These are phyloP conservation scores for Microbotryum saponariae DNA, from an alignment of 1,284 basidiomycete genomes.

Conservation along the genomic window DNA sequence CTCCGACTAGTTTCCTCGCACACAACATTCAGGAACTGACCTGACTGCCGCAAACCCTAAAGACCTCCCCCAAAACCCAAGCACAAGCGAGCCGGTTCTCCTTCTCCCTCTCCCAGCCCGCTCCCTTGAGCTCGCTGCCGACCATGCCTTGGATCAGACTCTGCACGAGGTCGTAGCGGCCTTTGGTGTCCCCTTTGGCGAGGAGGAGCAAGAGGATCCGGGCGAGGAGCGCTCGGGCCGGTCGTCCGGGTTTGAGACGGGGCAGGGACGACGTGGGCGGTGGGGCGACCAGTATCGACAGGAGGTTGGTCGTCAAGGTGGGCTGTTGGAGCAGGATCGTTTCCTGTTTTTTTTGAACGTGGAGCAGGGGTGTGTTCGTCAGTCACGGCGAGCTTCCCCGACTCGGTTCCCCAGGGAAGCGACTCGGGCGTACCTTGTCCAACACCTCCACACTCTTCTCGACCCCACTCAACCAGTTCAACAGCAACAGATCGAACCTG, in stretches of 20 bases:
- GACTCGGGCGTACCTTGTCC: slow-evolving; percentile 4
- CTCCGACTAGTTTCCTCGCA: too few relatives aligned
- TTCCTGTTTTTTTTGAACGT: not conserved
- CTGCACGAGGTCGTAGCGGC: slow-evolving; percentile 81
- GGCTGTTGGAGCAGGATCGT: slow-evolving; percentile 12
- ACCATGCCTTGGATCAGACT: slow-evolving; percentile 47
- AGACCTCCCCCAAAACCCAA: slow-evolving; percentile 78
- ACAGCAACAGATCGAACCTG: slow-evolving; percentile 16
- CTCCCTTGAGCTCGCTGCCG: slow-evolving; percentile 48
- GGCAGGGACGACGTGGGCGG: not conserved
- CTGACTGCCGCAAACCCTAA: slow-evolving; percentile 72
- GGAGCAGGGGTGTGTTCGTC: not conserved
- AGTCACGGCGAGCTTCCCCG: too few relatives aligned
- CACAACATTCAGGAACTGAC: slow-evolving; percentile 41
- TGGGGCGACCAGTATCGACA: slow-evolving; percentile 16
- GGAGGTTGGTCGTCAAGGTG: slow-evolving; percentile 11
- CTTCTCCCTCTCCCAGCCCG: slow-evolving; percentile 50
- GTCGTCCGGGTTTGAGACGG: slow-evolving; percentile 59
- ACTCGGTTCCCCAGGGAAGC: too few relatives aligned
- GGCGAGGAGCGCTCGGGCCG: slow-evolving; percentile 68
- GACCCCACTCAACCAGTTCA: slow-evolving; percentile 20
- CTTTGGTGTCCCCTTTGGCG: slow-evolving; percentile 68
- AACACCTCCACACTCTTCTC: slow-evolving; percentile 11
- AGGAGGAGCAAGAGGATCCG: slow-evolving; percentile 73
- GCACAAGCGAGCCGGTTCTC: slow-evolving; percentile 55